phyloP scores from a whole-genome alignment of 1,284 basidiomycete genomes.

The Bjerkandera adusta region DNA sequence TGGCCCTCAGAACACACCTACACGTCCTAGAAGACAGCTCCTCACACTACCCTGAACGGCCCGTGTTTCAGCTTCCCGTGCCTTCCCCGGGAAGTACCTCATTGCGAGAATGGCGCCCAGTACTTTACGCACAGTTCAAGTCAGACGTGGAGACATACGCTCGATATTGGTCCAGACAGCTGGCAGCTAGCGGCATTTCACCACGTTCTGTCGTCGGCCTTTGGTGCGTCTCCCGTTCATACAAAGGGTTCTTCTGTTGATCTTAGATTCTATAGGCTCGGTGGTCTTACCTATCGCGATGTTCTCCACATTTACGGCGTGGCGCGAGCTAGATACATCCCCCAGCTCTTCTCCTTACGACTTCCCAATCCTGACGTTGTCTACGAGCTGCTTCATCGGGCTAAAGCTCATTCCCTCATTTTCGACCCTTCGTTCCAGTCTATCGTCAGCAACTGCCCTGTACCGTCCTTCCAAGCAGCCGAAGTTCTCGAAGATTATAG shows the following conservation, averaged over 20 bases:
- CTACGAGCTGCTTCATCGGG: slow-evolving; percentile 56
- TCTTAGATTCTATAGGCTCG: slow-evolving; percentile 44
- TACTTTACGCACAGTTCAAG: slow-evolving; percentile 52
- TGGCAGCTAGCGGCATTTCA: slow-evolving; percentile 42
- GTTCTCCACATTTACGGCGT: slow-evolving; percentile 68
- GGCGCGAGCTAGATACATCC: slow-evolving; percentile 66
- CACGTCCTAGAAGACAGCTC: slow-evolving; percentile 47
- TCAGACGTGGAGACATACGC: slow-evolving; percentile 52
- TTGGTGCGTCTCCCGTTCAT: slow-evolving; percentile 43
- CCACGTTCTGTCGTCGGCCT: slow-evolving; percentile 60
- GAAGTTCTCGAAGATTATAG: slow-evolving; percentile 26
- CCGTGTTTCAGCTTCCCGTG: slow-evolving; percentile 48
- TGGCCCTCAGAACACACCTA: slow-evolving; percentile 40
- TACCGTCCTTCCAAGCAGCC: slow-evolving; percentile 43
- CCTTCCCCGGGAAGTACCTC: slow-evolving; percentile 32
- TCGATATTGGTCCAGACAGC: slow-evolving; percentile 46
- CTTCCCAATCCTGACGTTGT: slow-evolving; percentile 66
- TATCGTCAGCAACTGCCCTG: slow-evolving; percentile 39
- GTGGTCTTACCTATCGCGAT: slow-evolving; percentile 63
- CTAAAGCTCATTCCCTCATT: slow-evolving; percentile 56
- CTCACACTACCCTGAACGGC: slow-evolving; percentile 35
- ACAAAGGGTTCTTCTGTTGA: background rate
- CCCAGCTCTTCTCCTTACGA: slow-evolving; percentile 68
- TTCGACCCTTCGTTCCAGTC: slow-evolving; percentile 47
- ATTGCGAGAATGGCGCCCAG: slow-evolving; percentile 42